Conservation (phyloP, 2,329 filamentous ascomycete species). For the Didymella pomorum region DNA sequence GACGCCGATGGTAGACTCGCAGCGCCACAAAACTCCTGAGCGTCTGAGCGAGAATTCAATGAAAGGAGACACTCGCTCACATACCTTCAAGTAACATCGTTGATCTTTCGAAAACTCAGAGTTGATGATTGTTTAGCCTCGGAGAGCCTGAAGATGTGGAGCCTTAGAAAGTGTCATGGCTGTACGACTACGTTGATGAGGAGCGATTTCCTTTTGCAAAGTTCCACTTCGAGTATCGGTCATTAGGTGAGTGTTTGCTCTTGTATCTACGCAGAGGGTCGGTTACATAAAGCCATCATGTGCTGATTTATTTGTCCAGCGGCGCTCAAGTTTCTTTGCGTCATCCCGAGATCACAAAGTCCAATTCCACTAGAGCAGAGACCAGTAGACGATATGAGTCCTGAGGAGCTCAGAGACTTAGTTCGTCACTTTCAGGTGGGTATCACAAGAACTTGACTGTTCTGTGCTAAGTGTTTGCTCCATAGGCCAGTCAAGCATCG, state of each 20-base stretch:
- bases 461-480: not conserved
- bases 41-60: not conserved
- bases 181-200: not conserved
- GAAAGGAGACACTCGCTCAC: not conserved
- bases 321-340: not conserved
- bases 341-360: not conserved
- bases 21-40: not conserved
- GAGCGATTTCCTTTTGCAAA: not conserved
- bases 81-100: not conserved
- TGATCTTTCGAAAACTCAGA: not conserved
- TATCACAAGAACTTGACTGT: not conserved
- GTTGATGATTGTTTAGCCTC: not conserved
- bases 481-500: not conserved
- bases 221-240: not conserved
- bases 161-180: not conserved
- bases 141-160: not conserved
- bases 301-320: not conserved
- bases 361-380: not conserved
- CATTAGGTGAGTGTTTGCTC: not conserved
- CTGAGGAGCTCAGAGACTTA: not conserved
- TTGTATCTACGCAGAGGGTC: not conserved
- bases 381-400: not conserved
- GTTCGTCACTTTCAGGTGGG: not conserved
- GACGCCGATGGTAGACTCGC: not conserved
- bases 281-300: not conserved